phyloP scores from a whole-genome alignment of 768 basidiomycete species.

The Russula dissimulans region DNA sequence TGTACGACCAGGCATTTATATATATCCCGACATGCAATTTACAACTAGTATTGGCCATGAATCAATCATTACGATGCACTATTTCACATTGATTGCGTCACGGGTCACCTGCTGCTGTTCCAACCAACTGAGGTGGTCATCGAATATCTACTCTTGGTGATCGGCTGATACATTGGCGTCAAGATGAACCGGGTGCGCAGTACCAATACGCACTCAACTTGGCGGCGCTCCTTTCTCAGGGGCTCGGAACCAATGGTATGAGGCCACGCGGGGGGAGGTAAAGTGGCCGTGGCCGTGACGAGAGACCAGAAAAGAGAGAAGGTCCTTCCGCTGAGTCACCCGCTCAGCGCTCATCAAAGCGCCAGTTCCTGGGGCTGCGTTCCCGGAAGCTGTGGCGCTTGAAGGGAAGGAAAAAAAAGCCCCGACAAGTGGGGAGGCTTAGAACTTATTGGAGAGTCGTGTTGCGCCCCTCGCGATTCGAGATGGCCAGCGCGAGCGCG shows the following conservation, averaged over 20 bases:
- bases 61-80: not conserved
- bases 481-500: not conserved
- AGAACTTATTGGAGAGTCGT: not conserved
- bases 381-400: not conserved
- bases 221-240: not conserved
- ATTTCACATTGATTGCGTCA: not conserved
- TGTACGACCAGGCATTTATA: constrained; percentile 11
- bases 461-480: not conserved
- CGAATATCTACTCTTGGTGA: no score
- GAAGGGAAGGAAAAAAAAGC: not conserved
- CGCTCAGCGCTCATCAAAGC: not conserved
- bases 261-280: not conserved
- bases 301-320: not conserved
- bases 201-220: not conserved
- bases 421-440: not conserved
- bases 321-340: not conserved
- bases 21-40: not conserved
- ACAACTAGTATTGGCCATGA: not conserved
- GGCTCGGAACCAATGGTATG: not conserved
- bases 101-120: no score
- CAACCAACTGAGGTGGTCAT: no score
- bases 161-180: no score
- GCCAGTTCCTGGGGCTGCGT: not conserved
- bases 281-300: not conserved
- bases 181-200: no score